A percentile compares a stretch with the other conserved stretches of the same genome.
Conservation (phyloP, 495 filamentous ascomycete genomes). For the Rusavskia elegans region DNA sequence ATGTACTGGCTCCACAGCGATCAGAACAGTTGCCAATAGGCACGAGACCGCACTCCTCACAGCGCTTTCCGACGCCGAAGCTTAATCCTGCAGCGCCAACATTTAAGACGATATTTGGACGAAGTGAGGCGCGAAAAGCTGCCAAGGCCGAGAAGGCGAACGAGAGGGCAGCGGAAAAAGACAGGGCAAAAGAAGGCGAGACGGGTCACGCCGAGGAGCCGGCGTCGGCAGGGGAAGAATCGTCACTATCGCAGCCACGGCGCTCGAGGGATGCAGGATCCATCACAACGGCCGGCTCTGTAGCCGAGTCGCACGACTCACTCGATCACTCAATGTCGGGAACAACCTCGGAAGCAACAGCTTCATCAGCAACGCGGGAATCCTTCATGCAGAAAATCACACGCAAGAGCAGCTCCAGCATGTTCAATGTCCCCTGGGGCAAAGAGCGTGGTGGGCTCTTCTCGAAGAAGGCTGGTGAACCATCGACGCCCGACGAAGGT, state of each 20-base stretch:
- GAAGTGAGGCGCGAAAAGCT: constrained; percentile 26
- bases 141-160: constrained; percentile 21
- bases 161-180: constrained; percentile 18
- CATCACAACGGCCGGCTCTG: constrained; percentile 42
- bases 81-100: constrained; percentile 46
- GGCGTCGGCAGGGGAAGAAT: constrained; percentile 28
- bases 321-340: constrained; percentile 53
- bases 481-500: constrained; percentile 29
- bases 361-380: constrained; percentile 35
- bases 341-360: constrained; percentile 44
- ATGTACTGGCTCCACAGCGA: constrained; percentile 27
- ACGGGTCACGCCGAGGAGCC: constrained; percentile 14
- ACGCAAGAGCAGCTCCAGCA: constrained; percentile 64
- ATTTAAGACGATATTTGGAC: constrained; percentile 36
- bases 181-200: constrained; percentile 13
- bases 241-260: constrained; percentile 47
- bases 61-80: constrained; percentile 38
- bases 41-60: constrained; percentile 36
- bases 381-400: constrained; percentile 58
- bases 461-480: constrained; percentile 41
- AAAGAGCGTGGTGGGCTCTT: constrained; percentile 48
- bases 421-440: constrained; percentile 55
- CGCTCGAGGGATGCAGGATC: constrained; percentile 45
- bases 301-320: constrained; percentile 61
- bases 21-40: constrained; percentile 38